Conservation (phyloP, 139 green algal genomes). For the Chlorella sp. region DNA sequence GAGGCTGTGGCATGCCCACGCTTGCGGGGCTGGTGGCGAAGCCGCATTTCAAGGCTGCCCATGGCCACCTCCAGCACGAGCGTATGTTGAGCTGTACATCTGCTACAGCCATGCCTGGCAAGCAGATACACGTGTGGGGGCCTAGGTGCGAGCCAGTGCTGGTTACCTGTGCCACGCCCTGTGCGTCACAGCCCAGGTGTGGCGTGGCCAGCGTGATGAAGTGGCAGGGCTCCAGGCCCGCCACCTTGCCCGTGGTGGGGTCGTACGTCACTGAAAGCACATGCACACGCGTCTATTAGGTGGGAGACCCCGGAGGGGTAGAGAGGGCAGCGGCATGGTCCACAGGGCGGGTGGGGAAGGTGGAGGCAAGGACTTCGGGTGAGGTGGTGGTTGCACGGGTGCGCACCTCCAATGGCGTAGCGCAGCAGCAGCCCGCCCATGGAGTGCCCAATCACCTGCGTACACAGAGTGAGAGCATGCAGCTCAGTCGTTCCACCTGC, state of each 20-base stretch:
- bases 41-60: no score
- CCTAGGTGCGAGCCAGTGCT: no score
- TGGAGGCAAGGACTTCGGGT: no score
- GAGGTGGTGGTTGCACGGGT: background rate
- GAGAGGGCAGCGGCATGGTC: background rate
- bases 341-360: no score
- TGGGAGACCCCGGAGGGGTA: background rate
- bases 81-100: no score
- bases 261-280: constrained; percentile 53
- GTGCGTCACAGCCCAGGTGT: constrained; percentile 66
- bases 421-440: constrained; percentile 31
- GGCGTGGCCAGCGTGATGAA: constrained; percentile 77
- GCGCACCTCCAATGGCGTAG: constrained; percentile 23
- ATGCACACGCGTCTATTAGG: no score
- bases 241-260: constrained; percentile 28
- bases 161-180: constrained; percentile 58
- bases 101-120: no score
- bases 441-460: constrained; percentile 9
- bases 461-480: no score
- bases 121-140: no score
- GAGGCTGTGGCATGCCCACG: background rate
- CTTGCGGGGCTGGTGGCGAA: no score
- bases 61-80: no score
- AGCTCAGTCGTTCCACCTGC: no score
- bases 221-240: constrained; percentile 58